Evolutionary conservation across 192 early-diverging fungal species (phyloP).

Genomic region (Coemansia sp.): DNA sequence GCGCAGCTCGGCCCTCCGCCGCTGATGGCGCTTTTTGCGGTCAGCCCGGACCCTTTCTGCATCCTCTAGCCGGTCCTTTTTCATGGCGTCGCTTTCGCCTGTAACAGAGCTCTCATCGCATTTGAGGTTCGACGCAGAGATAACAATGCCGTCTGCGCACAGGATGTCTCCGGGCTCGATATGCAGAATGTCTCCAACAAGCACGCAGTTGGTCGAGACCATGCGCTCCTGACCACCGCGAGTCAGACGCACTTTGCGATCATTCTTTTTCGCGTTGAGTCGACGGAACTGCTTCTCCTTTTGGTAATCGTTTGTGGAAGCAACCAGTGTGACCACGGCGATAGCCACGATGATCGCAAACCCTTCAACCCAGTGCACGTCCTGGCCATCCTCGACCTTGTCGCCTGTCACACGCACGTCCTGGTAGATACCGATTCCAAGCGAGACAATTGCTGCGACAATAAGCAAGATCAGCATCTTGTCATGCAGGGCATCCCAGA

Average conservation of each 20-base stretch:
- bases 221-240: slow-evolving; percentile 68
- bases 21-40: slow-evolving; percentile 40
- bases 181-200: slow-evolving; percentile 88
- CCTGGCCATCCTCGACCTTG: slow-evolving; percentile 42
- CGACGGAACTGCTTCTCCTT: slow-evolving; percentile 86
- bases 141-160: slow-evolving; percentile 85
- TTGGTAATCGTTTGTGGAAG: slow-evolving; percentile 80
- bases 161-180: slow-evolving; percentile 93
- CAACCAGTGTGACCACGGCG: slow-evolving; percentile 73
- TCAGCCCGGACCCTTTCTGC: slow-evolving; percentile 27
- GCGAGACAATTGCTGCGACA: slow-evolving; percentile 74
- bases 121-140: slow-evolving; percentile 76
- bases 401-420: slow-evolving; percentile 61
- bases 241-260: slow-evolving; percentile 72
- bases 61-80: slow-evolving; percentile 68
- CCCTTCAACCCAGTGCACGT: slow-evolving; percentile 82
- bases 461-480: slow-evolving; percentile 78
- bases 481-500: slow-evolving; percentile 83
- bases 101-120: slow-evolving; percentile 93
- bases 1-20: slow-evolving; percentile 47
- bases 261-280: slow-evolving; percentile 83
- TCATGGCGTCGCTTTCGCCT: slow-evolving; percentile 91
- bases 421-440: slow-evolving; percentile 79
- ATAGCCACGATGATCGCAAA: slow-evolving; percentile 82
- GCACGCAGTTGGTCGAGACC: slow-evolving; percentile 74